These are phyloP conservation scores for Polyplosphaeria fusca DNA, from an alignment of 495 filamentous ascomycete genomes.

Conservation along the genomic window DNA sequence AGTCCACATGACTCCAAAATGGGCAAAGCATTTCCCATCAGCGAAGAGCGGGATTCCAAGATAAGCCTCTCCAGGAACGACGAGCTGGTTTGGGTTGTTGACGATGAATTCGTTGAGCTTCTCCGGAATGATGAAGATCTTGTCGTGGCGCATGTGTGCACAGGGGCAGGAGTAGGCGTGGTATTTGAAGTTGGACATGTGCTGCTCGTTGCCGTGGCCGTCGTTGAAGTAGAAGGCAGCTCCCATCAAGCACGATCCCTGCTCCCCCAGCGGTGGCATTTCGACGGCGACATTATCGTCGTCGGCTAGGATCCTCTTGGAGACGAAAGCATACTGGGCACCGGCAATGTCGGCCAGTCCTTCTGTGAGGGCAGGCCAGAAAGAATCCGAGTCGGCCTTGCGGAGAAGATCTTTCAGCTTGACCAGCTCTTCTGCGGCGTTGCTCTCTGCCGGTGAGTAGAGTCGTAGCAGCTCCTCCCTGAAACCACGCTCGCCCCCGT, in stretches of 20 bases:
- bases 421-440: conserved; percentile 61
- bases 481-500: conserved; percentile 53
- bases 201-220: conserved; percentile 50
- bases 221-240: conserved; percentile 69
- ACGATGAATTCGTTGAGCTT: conserved; percentile 56
- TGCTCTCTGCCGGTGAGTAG: conserved; percentile 54
- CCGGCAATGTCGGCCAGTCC: conserved; percentile 61
- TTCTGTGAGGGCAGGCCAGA: conserved; percentile 67
- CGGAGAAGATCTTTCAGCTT: conserved; percentile 59
- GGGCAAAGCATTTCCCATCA: conserved; percentile 66
- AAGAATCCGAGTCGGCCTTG: conserved; percentile 55
- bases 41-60: conserved; percentile 70
- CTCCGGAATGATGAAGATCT: conserved; percentile 69
- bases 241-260: conserved; percentile 62
- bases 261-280: conserved; percentile 57
- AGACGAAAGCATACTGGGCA: conserved; percentile 70
- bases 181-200: conserved; percentile 61
- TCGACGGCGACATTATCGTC: conserved; percentile 56
- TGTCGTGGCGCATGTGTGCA: conserved; percentile 69
- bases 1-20: conserved; percentile 76
- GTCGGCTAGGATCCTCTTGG: conserved; percentile 60
- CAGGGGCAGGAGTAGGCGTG: conserved; percentile 62
- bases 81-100: conserved; percentile 59
- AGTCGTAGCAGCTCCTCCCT: conserved; percentile 46
- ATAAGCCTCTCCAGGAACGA: conserved; percentile 65